These are phyloP conservation scores for Xylariomycetidae sp. DNA, from an alignment of 2,329 filamentous ascomycete species.

Conservation along the genomic window DNA sequence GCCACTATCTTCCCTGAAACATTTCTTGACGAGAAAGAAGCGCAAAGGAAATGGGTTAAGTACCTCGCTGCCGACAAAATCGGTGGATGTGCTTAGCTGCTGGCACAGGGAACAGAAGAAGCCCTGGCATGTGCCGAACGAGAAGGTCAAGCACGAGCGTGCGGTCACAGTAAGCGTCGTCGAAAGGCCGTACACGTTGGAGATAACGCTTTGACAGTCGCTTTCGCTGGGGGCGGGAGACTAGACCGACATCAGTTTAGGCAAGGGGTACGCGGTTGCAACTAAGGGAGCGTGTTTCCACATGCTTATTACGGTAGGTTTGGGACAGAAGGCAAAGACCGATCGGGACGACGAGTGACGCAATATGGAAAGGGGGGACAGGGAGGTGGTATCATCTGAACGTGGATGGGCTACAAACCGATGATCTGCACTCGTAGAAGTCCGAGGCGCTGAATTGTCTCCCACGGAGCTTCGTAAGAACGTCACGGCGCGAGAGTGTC, in stretches of 20 bases:
- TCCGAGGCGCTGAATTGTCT: conserved; percentile 18
- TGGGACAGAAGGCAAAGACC: neutral
- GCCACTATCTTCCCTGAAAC: no score
- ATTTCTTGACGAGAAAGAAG: no score
- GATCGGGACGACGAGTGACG: neutral
- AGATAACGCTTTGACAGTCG: conserved; percentile 28
- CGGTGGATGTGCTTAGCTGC: conserved; percentile 26
- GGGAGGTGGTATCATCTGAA: no score
- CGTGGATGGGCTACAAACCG: conserved; percentile 19
- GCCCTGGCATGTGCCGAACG: conserved; percentile 29
- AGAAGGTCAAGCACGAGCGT: conserved; percentile 28
- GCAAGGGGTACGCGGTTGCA: neutral
- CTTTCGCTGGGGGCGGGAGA: conserved; percentile 19
- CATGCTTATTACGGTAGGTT: neutral
- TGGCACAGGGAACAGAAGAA: conserved; percentile 33
- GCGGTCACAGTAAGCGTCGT: conserved; percentile 24
- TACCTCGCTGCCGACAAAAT: conserved; percentile 30
- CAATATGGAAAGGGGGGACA: neutral
- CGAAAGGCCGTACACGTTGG: conserved; percentile 22
- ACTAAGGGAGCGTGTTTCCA: neutral
- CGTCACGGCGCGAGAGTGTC: conserved; percentile 10
- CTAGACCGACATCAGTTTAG: conserved; percentile 13
- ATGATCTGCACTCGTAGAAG: conserved; percentile 29
- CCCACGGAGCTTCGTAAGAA: conserved; percentile 12
- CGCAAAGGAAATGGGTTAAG: no score